Conservation (phyloP, 495 filamentous ascomycete genomes). For the Penicillium nucicola region DNA sequence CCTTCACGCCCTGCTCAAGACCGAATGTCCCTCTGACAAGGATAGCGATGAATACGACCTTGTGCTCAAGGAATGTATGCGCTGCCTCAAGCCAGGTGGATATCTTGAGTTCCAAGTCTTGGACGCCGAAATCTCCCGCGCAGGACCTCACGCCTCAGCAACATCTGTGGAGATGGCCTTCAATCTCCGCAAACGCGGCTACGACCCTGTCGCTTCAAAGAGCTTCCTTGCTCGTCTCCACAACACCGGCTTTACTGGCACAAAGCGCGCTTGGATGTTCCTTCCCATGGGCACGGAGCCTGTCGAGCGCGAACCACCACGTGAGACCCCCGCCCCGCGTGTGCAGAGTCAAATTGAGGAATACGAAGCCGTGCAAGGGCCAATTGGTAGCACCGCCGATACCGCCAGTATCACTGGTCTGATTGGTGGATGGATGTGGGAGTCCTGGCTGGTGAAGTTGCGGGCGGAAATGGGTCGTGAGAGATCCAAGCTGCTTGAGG, state of each 20-base stretch:
- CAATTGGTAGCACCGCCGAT: slow-evolving; percentile 70
- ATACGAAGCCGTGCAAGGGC: slow-evolving; percentile 60
- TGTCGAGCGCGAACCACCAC: slow-evolving; percentile 34
- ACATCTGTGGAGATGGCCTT: slow-evolving; percentile 86
- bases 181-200: slow-evolving; percentile 79
- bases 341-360: slow-evolving; percentile 48
- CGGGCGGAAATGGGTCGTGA: slow-evolving; percentile 78
- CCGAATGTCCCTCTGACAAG: slow-evolving; percentile 47
- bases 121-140: slow-evolving; percentile 83
- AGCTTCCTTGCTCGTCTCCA: slow-evolving; percentile 71
- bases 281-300: slow-evolving; percentile 77
- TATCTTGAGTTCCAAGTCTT: slow-evolving; percentile 87
- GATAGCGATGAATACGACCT: slow-evolving; percentile 82
- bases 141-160: slow-evolving; percentile 72
- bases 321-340: slow-evolving; percentile 52
- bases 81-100: slow-evolving; percentile 88
- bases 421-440: slow-evolving; percentile 89
- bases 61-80: slow-evolving; percentile 80
- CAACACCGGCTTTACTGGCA: slow-evolving; percentile 67
- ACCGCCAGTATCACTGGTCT: slow-evolving; percentile 74
- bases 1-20: slow-evolving; percentile 75
- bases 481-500: slow-evolving; percentile 64
- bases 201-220: slow-evolving; percentile 81
- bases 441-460: slow-evolving; percentile 88
- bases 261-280: slow-evolving; percentile 87